Conservation (phyloP, 2,329 filamentous ascomycete genomes). For the Exophiala phaeomuriformis region DNA sequence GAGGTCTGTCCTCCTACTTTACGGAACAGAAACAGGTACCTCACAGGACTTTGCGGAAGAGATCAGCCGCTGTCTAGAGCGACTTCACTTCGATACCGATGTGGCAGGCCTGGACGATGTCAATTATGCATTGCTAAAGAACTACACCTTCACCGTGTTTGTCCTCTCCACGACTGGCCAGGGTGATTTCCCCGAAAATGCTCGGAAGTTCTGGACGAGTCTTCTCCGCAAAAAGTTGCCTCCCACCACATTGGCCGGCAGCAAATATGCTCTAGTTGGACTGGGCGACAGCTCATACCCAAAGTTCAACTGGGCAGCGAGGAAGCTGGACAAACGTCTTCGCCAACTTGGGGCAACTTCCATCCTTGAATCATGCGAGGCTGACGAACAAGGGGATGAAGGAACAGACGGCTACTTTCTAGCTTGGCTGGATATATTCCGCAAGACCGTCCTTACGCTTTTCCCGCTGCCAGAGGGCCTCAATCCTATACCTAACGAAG, state of each 20-base stretch:
- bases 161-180: constrained; percentile 89
- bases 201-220: constrained; percentile 73
- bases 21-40: constrained; percentile 92
- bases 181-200: constrained; percentile 83
- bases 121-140: constrained; percentile 26
- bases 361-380: constrained; percentile 72
- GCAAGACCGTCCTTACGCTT: constrained; percentile 57
- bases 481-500: constrained; percentile 17
- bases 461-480: constrained; percentile 63
- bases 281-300: constrained; percentile 91
- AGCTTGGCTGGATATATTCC: constrained; percentile 65
- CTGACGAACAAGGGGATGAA: constrained; percentile 87
- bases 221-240: constrained; percentile 72
- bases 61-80: constrained; percentile 64
- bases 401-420: constrained; percentile 77
- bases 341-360: constrained; percentile 73
- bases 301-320: constrained; percentile 90
- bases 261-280: constrained; percentile 79
- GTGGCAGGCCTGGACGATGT: constrained; percentile 67
- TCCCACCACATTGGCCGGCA: constrained; percentile 57
- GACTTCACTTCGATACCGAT: constrained; percentile 68
- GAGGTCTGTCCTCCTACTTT: constrained; percentile 61
- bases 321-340: constrained; percentile 79
- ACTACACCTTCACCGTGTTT: constrained; percentile 51
- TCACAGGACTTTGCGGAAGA: constrained; percentile 86